These are phyloP conservation scores for Metarhizium humberi DNA, from an alignment of 2,329 filamentous ascomycete genomes.

Conservation along the genomic window DNA sequence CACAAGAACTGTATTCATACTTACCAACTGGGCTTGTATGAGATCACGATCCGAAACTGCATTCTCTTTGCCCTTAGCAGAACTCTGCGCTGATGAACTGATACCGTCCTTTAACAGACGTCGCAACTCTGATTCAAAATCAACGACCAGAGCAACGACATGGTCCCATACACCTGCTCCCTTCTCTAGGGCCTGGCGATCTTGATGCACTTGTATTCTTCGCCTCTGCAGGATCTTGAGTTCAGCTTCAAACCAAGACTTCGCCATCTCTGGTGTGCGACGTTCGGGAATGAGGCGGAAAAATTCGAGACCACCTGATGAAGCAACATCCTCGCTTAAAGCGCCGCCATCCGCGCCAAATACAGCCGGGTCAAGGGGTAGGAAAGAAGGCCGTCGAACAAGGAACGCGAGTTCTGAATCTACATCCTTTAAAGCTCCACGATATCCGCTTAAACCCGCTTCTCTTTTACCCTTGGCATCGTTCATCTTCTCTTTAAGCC, in stretches of 20 bases:
- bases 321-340: conserved; percentile 11
- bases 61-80: conserved; percentile 21
- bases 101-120: conserved; percentile 35
- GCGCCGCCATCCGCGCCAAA: conserved; percentile 15
- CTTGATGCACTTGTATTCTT: conserved; percentile 47
- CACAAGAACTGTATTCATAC: conserved; percentile 47
- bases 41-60: conserved; percentile 24
- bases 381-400: conserved; percentile 46
- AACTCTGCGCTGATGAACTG: conserved; percentile 8
- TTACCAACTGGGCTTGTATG: conserved; percentile 36
- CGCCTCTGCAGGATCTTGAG: conserved; percentile 44
- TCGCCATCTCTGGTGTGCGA: conserved; percentile 61
- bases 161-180: conserved; percentile 59
- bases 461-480: conserved; percentile 58
- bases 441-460: conserved; percentile 63
- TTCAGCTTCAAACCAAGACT: conserved; percentile 61
- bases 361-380: conserved; percentile 40
- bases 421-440: conserved; percentile 54
- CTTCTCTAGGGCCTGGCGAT: conserved; percentile 56
- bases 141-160: conserved; percentile 46
- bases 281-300: conserved; percentile 52
- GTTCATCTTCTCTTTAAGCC: conserved; percentile 49
- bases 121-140: conserved; percentile 58
- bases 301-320: conserved; percentile 42
- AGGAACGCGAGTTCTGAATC: conserved; percentile 53